Evolutionary conservation across 768 basidiomycete genomes (phyloP).

Genomic region (Lyophyllum atratum): DNA sequence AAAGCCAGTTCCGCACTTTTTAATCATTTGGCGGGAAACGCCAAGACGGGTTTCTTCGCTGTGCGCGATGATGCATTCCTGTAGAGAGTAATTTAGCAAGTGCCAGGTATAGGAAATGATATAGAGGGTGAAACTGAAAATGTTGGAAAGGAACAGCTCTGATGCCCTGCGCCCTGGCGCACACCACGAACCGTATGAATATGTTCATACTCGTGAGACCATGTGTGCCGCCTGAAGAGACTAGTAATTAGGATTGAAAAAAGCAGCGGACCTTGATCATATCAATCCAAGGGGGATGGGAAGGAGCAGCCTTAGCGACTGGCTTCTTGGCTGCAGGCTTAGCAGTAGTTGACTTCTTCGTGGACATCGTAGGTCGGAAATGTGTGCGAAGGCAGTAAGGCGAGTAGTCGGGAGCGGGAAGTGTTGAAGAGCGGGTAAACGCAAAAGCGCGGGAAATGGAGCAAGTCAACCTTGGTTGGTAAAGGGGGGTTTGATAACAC

Average conservation of each 20-base stretch:
- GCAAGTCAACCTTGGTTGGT: constrained; percentile 28
- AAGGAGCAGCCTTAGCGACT: constrained; percentile 41
- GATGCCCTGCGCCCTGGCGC: constrained; percentile 27
- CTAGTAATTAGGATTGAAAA: not conserved
- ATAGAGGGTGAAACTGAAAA: constrained; percentile 13
- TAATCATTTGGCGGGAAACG: constrained; percentile 90
- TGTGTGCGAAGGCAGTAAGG: constrained; percentile 18
- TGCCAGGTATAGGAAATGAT: not conserved
- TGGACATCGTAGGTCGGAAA: constrained; percentile 29
- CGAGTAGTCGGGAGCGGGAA: constrained; percentile 10
- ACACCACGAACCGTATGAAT: not conserved
- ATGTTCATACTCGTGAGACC: not conserved
- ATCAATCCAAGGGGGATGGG: constrained; percentile 67
- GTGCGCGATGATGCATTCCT: constrained; percentile 82
- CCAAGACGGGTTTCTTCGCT: constrained; percentile 79
- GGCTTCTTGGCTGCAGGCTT: constrained; percentile 48
- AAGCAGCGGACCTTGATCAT: constrained; percentile 73
- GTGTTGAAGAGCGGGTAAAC: constrained; percentile 24
- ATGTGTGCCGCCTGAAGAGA: not conserved
- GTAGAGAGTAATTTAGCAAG: constrained; percentile 10
- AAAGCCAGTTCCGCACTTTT: constrained; percentile 62
- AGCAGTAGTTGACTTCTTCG: constrained; percentile 37
- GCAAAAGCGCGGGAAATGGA: constrained; percentile 15
- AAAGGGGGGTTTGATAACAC: constrained; percentile 40
- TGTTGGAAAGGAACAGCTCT: not conserved